Evolutionary conservation across 306 rosid species (phyloP).

Genomic region (Hylodesmum podocarpum): DNA sequence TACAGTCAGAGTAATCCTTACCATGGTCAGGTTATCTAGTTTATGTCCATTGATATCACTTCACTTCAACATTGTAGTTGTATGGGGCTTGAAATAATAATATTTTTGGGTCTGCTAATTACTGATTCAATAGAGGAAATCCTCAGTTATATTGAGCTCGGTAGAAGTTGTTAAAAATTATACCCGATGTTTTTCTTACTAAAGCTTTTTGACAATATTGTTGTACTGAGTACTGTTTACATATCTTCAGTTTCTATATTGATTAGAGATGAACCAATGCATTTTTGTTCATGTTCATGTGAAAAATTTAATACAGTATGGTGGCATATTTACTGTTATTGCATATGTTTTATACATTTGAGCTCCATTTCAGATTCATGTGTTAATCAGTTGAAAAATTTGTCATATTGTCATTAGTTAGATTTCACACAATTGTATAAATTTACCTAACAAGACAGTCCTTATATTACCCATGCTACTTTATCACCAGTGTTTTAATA

Average conservation of each 20-base stretch:
- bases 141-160: slow-evolving; percentile 13
- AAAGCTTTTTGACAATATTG: not conserved
- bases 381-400: not conserved
- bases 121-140: slow-evolving; percentile 17
- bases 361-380: not conserved
- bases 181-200: slow-evolving; percentile 10
- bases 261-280: slow-evolving; percentile 4
- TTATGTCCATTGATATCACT: slow-evolving; percentile 12
- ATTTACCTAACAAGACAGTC: not conserved
- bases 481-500: not conserved
- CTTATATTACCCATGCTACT: not conserved
- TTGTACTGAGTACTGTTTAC: not conserved
- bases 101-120: not conserved
- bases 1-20: not conserved
- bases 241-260: not conserved
- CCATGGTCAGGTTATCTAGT: slow-evolving; percentile 24
- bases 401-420: not conserved
- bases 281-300: not conserved
- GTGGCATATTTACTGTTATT: not conserved
- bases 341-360: not conserved
- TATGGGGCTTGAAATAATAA: not conserved
- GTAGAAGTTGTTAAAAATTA: slow-evolving; percentile 14
- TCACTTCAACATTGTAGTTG: slow-evolving; percentile 7
- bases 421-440: not conserved
- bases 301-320: not conserved